These are phyloP conservation scores for Podospora appendiculata DNA, from an alignment of 495 filamentous ascomycete species.

Conservation along the genomic window DNA sequence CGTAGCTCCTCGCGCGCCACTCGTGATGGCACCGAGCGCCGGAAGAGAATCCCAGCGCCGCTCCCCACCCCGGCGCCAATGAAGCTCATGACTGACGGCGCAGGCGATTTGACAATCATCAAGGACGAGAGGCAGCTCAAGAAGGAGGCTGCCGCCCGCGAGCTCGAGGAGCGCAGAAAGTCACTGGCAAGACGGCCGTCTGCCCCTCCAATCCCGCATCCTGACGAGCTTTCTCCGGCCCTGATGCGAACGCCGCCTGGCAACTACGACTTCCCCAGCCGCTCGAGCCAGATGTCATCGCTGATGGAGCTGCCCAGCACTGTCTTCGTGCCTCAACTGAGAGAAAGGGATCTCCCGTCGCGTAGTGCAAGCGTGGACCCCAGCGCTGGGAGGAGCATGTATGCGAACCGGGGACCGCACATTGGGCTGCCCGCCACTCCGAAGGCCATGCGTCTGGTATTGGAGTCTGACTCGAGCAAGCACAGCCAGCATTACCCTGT, in stretches of 20 bases:
- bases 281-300: background rate
- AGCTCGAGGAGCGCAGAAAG: conserved; percentile 77
- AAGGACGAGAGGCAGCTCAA: conserved; percentile 49
- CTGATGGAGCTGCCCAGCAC: conserved; percentile 18
- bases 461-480: conserved; percentile 48
- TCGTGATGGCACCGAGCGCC: conserved; percentile 2
- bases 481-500: conserved; percentile 47
- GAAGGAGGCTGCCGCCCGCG: conserved; percentile 73
- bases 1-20: conserved; percentile 18
- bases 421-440: conserved; percentile 78
- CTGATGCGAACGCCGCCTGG: conserved; percentile 19
- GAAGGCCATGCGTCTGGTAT: conserved; percentile 73
- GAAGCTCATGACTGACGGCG: conserved; percentile 20
- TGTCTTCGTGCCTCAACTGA: conserved; percentile 20
- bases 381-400: conserved; percentile 27
- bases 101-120: conserved; percentile 34
- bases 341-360: conserved; percentile 28
- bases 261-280: conserved; percentile 34
- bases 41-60: conserved; percentile 9
- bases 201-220: conserved; percentile 71
- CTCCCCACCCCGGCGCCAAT: conserved; percentile 23
- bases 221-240: conserved; percentile 51
- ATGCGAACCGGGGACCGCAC: conserved; percentile 41
- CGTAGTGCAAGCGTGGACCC: conserved; percentile 42
- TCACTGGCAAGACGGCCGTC: conserved; percentile 75